These are phyloP conservation scores for Saccharomycopsis guyanensis DNA, from an alignment of 805 yeast genomes.

Conservation along the genomic window DNA sequence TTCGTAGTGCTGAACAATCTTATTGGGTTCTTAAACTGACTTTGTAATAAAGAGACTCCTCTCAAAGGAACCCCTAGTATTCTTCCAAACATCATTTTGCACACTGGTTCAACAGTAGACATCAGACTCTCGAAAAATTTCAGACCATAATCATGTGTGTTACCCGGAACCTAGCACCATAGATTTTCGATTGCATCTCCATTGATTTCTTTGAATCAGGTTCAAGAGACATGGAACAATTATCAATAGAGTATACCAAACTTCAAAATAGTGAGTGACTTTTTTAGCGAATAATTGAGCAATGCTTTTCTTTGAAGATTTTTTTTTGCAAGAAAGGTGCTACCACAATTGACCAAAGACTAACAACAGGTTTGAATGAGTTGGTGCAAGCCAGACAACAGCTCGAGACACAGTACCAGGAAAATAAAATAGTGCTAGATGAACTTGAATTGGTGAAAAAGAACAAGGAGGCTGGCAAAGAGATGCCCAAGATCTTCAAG, in stretches of 20 bases:
- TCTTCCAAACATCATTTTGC: neutral
- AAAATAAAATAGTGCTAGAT: constrained; percentile 77
- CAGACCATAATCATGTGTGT: neutral
- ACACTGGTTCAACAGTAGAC: neutral
- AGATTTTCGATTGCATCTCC: neutral
- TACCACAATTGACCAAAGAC: neutral
- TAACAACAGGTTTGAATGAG: constrained; percentile 29
- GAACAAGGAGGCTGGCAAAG: constrained; percentile 24
- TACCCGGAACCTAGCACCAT: too few relatives aligned
- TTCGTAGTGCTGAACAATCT: neutral
- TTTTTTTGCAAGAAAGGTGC: neutral
- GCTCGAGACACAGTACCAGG: constrained; percentile 91
- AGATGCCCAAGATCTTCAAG: constrained; percentile 74
- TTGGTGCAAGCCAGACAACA: constrained; percentile 69
- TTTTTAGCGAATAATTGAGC: neutral
- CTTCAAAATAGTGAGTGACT: constrained; percentile 15
- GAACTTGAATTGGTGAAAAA: constrained; percentile 47
- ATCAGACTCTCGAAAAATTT: neutral
- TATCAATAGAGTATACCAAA: constrained; percentile 16
- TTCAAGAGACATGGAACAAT: constrained; percentile 13
- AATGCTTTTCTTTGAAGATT: too few relatives aligned
- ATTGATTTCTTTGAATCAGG: too few relatives aligned
- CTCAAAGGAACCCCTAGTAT: neutral
- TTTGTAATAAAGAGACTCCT: neutral
- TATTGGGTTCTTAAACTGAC: too few relatives aligned